Base-by-base conservation (phyloP, 331 rosid species). In the Stylosanthes scabra region DNA sequence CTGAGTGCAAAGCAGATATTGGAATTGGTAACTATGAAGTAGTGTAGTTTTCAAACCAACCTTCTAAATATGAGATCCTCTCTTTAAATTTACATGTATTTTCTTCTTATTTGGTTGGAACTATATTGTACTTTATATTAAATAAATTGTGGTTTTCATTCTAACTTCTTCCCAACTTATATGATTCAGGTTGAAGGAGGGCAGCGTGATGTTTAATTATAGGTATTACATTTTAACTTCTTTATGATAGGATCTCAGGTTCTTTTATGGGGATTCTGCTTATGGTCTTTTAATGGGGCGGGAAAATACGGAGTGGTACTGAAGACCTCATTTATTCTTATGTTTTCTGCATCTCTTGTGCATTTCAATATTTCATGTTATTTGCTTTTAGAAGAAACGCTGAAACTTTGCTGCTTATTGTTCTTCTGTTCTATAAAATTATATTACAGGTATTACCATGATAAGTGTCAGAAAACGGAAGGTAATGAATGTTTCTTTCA, bases 101-200 rank as follows among this genome's bases (percentile, higher is more conserved):
- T 47, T 20, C 34, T 29, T 31, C 39, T 13, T 47, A 28, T 54
- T 63, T 52, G 27, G 3, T 37, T 62, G 45, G 61, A 70, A 42
- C 44, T 42, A 12, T 59, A n/a, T 57, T 82, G 12, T 40, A 73
- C 60, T 72, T 73, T 65, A 28, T 80, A 20, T 78, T 70, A 47
- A 39, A 72, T 20, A 76, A 44, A 52, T 63, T 51, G n/a, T 81
- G 63, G 4, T 29, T 3, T 41, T 11, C 34, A 31, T 55, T 72
- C 52, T 78, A 63, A 63, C 78, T 39, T 60, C 49, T 71, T 25
- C 57, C 68, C 79, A 31, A n/a, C 63, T 12, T 86, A 47, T 81
- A 59, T 70, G 75, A 59, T 76, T 70, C 89, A 93, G 98, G 90
- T 80, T 80, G 76, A 84, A 87, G 66, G 88, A 89, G 45, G 88